Evolutionary conservation across 306 rosid genomes (phyloP).

Genomic region (Cyamopsis tetragonoloba): DNA sequence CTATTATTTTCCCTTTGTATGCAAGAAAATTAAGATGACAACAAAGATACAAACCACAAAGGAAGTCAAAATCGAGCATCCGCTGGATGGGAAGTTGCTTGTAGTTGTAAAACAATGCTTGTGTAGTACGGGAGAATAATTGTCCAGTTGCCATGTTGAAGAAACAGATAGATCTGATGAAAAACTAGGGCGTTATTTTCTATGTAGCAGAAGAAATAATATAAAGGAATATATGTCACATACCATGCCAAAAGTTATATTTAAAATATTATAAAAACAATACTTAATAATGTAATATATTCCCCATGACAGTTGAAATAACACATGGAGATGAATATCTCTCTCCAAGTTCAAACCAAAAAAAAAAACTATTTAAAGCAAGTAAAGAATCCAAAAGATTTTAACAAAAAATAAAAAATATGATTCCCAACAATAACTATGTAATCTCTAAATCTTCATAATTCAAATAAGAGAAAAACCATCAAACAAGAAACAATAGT

Average conservation of each 20-base stretch:
- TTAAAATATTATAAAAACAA: not conserved
- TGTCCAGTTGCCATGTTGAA: conserved; percentile 87
- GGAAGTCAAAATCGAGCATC: conserved; percentile 99
- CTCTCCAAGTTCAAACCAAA: not conserved
- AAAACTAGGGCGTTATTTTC: conserved; percentile 22
- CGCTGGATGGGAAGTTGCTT: conserved; percentile 97
- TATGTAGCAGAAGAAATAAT: conserved; percentile 4
- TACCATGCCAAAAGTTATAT: not conserved
- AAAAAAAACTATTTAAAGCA: not conserved
- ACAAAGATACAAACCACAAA: conserved; percentile 63
- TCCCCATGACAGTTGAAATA: conserved; percentile 2
- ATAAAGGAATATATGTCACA: not conserved
- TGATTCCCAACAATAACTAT: not conserved
- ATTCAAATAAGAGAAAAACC: not conserved
- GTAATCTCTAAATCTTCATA: conserved; percentile 1
- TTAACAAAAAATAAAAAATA: not conserved
- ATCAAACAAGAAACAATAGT: conserved; percentile 2
- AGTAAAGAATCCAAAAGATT: not conserved
- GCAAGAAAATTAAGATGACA: conserved; percentile 17
- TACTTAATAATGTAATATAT: not conserved
- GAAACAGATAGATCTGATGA: conserved; percentile 43
- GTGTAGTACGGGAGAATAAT: conserved; percentile 85
- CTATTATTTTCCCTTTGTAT: not conserved
- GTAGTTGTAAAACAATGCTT: conserved; percentile 94
- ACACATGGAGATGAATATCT: not conserved